Percentiles rank a stretch among this genome's conserved stretches.
These are phyloP conservation scores for Pouteria glomerata DNA, from an alignment of 148 eudicot genomes.

Conservation along the genomic window DNA sequence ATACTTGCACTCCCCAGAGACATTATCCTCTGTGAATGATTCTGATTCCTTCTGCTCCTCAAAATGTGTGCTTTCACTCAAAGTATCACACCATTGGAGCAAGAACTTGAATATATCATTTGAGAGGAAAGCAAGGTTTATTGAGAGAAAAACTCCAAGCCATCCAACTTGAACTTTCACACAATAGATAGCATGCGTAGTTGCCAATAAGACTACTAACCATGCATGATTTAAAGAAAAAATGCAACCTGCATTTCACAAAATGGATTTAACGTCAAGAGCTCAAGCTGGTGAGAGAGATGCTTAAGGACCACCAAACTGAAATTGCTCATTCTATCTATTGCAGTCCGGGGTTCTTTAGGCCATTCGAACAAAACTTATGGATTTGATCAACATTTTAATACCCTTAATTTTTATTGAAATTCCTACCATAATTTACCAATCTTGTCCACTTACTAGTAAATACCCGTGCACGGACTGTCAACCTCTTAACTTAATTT, in stretches of 20 bases:
- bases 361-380: too few species aligned
- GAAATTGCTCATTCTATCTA: background rate
- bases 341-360: too few species aligned
- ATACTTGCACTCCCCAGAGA: conserved; percentile 53
- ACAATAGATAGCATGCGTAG: conserved; percentile 66
- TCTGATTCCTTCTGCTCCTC: conserved; percentile 76
- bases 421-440: too few species aligned
- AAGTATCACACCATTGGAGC: conserved; percentile 86
- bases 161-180: conserved; percentile 87
- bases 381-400: too few species aligned
- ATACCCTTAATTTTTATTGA: too few species aligned
- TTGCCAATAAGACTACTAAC: conserved; percentile 80
- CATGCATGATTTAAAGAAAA: conserved; percentile 94
- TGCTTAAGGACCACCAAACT: background rate
- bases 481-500: too few species aligned
- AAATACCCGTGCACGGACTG: too few species aligned
- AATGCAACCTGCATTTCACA: conserved; percentile 65
- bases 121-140: conserved; percentile 86
- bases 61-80: conserved; percentile 63
- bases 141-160: conserved; percentile 70
- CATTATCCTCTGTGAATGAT: conserved; percentile 61
- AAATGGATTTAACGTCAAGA: conserved; percentile 1
- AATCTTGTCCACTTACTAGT: too few species aligned
- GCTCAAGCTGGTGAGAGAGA: background rate
- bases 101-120: conserved; percentile 63